Evolutionary conservation across 768 basidiomycete genomes (phyloP).

Genomic region (Collybiopsis luxurians): DNA sequence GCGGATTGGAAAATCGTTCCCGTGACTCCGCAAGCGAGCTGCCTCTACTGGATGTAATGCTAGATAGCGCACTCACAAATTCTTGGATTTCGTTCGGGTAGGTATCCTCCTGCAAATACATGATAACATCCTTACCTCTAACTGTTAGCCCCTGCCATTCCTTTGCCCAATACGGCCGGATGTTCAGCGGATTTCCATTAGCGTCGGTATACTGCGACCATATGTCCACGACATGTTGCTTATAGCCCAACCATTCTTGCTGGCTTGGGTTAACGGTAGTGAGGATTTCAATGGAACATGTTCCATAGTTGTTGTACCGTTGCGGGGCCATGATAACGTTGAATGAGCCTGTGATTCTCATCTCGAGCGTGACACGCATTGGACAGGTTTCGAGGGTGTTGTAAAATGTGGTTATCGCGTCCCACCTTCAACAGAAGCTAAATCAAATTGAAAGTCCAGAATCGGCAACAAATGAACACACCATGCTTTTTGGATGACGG

Average conservation of each 20-base stretch:
- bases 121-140: slow-evolving; percentile 16
- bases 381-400: slow-evolving; percentile 13
- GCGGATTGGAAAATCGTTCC: slow-evolving; percentile 17
- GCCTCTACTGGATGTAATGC: slow-evolving; percentile 15
- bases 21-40: slow-evolving; percentile 12
- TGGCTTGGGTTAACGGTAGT: slow-evolving; percentile 17
- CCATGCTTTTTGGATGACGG: slow-evolving; percentile 20
- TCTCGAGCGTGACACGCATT: slow-evolving; percentile 22
- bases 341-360: slow-evolving; percentile 23
- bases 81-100: slow-evolving; percentile 20
- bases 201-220: slow-evolving; percentile 21
- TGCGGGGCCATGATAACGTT: slow-evolving; percentile 22
- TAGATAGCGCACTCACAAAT: slow-evolving; percentile 16
- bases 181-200: slow-evolving; percentile 13
- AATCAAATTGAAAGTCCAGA: neutral
- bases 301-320: slow-evolving; percentile 18
- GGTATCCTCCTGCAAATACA: slow-evolving; percentile 21
- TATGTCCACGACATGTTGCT: slow-evolving; percentile 19
- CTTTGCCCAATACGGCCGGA: slow-evolving; percentile 27
- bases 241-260: slow-evolving; percentile 17
- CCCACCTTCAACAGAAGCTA: slow-evolving; percentile 6
- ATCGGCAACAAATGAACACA: slow-evolving; percentile 3
- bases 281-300: slow-evolving; percentile 22
- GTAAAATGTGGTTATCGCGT: slow-evolving; percentile 2
- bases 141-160: slow-evolving; percentile 22